Evolutionary conservation across 148 eudicot genomes (phyloP).

Genomic region (Hydrangea macrophylla): DNA sequence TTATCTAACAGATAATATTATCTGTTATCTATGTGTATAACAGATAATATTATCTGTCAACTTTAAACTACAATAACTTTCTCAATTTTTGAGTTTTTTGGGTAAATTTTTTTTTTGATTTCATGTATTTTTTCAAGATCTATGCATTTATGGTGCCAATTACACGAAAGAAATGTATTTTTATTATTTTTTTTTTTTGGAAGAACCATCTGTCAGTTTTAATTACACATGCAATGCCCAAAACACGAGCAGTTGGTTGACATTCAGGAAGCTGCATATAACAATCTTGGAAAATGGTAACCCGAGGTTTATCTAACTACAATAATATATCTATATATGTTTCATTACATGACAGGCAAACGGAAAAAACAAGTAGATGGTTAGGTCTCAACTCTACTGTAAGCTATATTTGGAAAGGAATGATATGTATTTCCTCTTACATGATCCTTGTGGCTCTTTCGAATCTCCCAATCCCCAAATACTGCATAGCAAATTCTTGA

Average conservation of each 20-base stretch:
- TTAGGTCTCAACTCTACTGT: conserved; percentile 14
- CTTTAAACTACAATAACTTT: too few relatives aligned
- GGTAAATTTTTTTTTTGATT: too few relatives aligned
- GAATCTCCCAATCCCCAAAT: conserved; percentile 10
- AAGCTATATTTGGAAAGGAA: not conserved
- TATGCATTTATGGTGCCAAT: too few relatives aligned
- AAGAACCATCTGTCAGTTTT: not conserved
- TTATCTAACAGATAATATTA: too few relatives aligned
- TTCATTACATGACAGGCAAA: conserved; percentile 12
- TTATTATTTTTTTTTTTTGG: too few relatives aligned
- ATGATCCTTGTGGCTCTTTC: not conserved
- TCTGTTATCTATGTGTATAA: too few relatives aligned
- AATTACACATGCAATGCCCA: not conserved
- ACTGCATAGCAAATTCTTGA: not conserved
- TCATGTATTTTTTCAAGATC: too few relatives aligned
- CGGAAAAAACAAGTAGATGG: conserved; percentile 7
- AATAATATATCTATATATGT: too few relatives aligned
- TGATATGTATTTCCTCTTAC: not conserved
- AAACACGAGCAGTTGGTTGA: not conserved
- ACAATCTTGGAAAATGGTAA: conserved; percentile 8
- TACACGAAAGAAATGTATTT: too few relatives aligned
- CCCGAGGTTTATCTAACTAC: not conserved
- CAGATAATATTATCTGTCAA: too few relatives aligned
- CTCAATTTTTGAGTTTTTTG: too few relatives aligned
- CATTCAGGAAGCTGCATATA: not conserved